Evolutionary conservation across 768 basidiomycete species (phyloP).

Genomic region (Cytidiella melzeri): DNA sequence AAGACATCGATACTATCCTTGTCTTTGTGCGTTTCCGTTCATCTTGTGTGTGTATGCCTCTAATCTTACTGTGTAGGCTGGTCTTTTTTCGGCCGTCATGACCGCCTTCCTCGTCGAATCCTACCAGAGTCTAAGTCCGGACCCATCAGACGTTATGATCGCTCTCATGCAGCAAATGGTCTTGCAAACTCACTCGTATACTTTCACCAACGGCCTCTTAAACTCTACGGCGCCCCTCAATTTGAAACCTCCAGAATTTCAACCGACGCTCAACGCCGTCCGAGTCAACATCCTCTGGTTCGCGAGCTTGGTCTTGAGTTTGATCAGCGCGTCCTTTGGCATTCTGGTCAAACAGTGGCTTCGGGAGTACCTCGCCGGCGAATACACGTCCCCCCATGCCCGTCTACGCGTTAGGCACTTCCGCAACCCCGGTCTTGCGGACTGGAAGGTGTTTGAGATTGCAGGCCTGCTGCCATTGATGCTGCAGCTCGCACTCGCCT

Average conservation of each 20-base stretch:
- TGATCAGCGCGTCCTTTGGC: conserved; percentile 2
- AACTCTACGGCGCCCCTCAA: neutral
- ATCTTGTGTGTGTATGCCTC: neutral
- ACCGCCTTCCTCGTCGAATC: neutral
- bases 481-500: conserved; percentile 1
- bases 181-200: neutral
- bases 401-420: neutral
- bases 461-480: conserved; percentile 2
- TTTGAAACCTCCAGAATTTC: neutral
- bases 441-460: conserved; percentile 5
- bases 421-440: neutral
- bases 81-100: conserved; percentile 5
- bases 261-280: neutral
- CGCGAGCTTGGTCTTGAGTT: conserved; percentile 6
- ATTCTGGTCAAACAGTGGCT: conserved; percentile 9
- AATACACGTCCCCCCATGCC: neutral
- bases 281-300: conserved; percentile 8
- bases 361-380: conserved; percentile 2
- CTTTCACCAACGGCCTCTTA: neutral
- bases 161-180: neutral
- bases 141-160: neutral
- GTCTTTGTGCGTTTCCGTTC: conserved; percentile 1
- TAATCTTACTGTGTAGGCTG: neutral
- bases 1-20: conserved; percentile 8
- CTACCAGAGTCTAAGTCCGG: neutral